Base-by-base conservation (phyloP, 2,329 filamentous ascomycete species). In the Fonsecaea pedrosoi region DNA sequence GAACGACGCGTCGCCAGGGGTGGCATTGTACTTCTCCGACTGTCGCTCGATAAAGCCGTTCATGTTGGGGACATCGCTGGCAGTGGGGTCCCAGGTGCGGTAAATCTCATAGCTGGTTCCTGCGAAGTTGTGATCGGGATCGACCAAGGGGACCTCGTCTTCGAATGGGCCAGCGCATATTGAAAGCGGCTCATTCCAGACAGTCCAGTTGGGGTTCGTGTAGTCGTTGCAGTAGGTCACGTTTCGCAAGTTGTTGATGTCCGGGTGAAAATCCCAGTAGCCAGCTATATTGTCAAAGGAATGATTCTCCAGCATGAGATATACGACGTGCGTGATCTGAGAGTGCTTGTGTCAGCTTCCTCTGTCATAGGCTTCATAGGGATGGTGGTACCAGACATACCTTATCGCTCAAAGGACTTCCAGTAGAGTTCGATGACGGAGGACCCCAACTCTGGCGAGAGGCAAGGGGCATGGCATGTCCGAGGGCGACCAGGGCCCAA, bases 31-130 rank as follows among this genome's bases (percentile, higher is more conserved):
- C 55, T 57, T 66, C 25, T 69, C 66, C 4, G 66, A 69, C 32
- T 69, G 66, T 10, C 66, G 38, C 53, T 69, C 66, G 42, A 69
- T 69, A 55, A 69, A 69, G 38, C 66, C 66, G 3, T 60, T 60
- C 66, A 69, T 69, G 58, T 62, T 63, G 5, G 66, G 66, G 6
- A 62, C 60, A 30, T 69, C 66, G 25, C 54, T 57, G 7, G 15
- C 32, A 8, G 63, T 64, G 1, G 66, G 66, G 7, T 69, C 4
- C 66, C 66, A 69, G 54, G 66, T 69, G 54, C 66, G 66, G 53
- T 69, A 69, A 63, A 69, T 69, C 56, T 69, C 63, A 35, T 69
- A 69, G 60, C 66, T 69, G 32, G 50, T 58, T n/a, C 66, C 66
- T 4, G 66, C 66, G 15, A 69, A 69, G 63, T 69, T 69, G 66